A percentile compares a stretch with the other conserved stretches of the same genome.
Conservation (phyloP, 2,329 filamentous ascomycete species). For the Neonectria neomacrospora region DNA sequence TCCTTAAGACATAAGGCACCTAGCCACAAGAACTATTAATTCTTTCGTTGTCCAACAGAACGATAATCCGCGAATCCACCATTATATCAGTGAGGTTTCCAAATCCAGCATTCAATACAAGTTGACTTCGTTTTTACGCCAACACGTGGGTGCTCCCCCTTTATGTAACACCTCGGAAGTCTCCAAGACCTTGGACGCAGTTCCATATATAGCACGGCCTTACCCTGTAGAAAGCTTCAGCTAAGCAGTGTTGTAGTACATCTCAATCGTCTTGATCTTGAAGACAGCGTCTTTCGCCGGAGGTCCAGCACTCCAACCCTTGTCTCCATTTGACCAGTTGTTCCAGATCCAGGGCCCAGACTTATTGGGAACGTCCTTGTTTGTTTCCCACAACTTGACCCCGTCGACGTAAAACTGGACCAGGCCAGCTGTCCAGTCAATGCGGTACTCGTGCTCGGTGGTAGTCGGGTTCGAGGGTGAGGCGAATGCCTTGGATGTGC, state of each 20-base stretch:
- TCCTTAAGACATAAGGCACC: too few species aligned
- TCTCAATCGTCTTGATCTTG: constrained; percentile 45
- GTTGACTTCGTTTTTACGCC: too few species aligned
- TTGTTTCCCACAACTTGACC: constrained; percentile 41
- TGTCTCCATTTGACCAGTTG: constrained; percentile 48
- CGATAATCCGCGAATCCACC: too few species aligned
- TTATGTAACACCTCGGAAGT: too few species aligned
- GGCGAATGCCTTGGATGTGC: constrained; percentile 26
- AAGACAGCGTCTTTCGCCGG: constrained; percentile 44
- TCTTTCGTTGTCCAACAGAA: too few species aligned
- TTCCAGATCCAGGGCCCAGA: constrained; percentile 47
- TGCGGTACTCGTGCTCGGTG: constrained; percentile 47
- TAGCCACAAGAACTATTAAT: too few species aligned
- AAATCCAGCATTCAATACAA: too few species aligned
- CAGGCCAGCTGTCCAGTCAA: constrained; percentile 45
- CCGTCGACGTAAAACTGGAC: constrained; percentile 46
- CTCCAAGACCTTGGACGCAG: too few species aligned
- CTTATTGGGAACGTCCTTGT: constrained; percentile 39
- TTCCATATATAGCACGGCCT: too few species aligned
- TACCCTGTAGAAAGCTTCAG: too few species aligned
- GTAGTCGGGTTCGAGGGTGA: constrained; percentile 40
- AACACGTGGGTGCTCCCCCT: too few species aligned
- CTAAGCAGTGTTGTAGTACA: constrained; percentile 48
- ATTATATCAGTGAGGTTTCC: too few species aligned
- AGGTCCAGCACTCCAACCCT: constrained; percentile 46